phyloP scores from a whole-genome alignment of 768 basidiomycete genomes.

The Podaxis sp. region DNA sequence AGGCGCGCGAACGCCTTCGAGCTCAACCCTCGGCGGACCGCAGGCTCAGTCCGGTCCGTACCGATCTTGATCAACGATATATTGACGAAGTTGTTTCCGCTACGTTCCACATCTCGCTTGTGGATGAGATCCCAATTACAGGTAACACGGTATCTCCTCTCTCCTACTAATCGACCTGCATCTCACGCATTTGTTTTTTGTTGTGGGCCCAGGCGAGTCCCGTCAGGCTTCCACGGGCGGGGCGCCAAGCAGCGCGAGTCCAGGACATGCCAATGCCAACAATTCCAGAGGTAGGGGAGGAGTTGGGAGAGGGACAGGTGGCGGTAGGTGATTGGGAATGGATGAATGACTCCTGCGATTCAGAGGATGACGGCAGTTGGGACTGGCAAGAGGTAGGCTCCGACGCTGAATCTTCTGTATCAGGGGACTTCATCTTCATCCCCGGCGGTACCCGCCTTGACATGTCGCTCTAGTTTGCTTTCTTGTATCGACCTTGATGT shows the following conservation, averaged over 20 bases:
- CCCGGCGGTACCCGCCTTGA: neutral
- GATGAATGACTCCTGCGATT: neutral
- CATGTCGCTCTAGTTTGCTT: neutral
- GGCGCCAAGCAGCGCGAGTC: neutral
- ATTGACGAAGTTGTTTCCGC: neutral
- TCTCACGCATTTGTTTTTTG: neutral
- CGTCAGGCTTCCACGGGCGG: too few species aligned
- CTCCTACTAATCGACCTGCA: neutral
- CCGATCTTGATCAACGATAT: neutral
- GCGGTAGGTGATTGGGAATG: neutral
- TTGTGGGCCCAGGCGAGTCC: neutral
- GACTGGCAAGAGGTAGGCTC: neutral
- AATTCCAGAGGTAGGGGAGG: neutral
- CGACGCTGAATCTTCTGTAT: neutral
- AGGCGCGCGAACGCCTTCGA: slow-evolving; percentile 21
- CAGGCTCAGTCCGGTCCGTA: neutral
- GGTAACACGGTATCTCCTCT: neutral
- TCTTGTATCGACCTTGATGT: too few species aligned
- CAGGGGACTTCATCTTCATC: neutral
- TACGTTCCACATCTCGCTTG: neutral
- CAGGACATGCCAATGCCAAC: neutral
- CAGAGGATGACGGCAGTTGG: neutral
- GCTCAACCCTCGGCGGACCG: neutral
- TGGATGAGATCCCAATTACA: neutral
- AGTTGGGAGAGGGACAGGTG: neutral